phyloP scores from a whole-genome alignment of 768 basidiomycete species.

The Leucocoprinus leucothites region DNA sequence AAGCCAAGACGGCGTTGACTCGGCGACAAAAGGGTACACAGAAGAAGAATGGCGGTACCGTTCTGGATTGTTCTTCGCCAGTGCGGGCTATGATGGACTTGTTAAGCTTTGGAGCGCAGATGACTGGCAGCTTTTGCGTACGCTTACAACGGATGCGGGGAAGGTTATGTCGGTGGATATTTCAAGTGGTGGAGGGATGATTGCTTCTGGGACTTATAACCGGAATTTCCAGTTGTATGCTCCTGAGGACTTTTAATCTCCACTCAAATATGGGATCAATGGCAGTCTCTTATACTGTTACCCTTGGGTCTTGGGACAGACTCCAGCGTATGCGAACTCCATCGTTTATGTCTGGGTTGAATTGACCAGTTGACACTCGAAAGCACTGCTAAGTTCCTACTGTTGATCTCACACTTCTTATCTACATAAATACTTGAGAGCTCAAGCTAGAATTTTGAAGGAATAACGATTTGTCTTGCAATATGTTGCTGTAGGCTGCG shows the following conservation, averaged over 20 bases:
- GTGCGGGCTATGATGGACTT: slow-evolving; percentile 90
- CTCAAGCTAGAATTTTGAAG: too few species aligned
- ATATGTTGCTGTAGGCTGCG: too few species aligned
- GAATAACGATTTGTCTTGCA: too few species aligned
- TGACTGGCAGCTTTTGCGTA: slow-evolving; percentile 92
- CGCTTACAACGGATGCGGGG: slow-evolving; percentile 90
- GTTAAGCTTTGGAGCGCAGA: slow-evolving; percentile 98
- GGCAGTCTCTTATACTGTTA: too few species aligned
- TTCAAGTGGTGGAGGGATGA: slow-evolving; percentile 73
- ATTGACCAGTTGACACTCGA: too few species aligned
- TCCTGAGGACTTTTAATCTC: slow-evolving; percentile 54
- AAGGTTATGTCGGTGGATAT: slow-evolving; percentile 99
- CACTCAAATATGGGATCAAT: slow-evolving; percentile 16
- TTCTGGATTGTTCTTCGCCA: slow-evolving; percentile 89
- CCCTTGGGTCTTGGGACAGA: too few species aligned
- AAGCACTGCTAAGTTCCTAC: too few species aligned
- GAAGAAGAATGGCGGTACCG: slow-evolving; percentile 77
- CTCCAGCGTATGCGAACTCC: too few species aligned
- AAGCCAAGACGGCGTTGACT: slow-evolving; percentile 19
- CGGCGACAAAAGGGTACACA: slow-evolving; percentile 23
- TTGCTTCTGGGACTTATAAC: slow-evolving; percentile 91
- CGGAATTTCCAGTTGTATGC: slow-evolving; percentile 93
- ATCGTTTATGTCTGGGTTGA: too few species aligned
- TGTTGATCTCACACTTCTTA: too few species aligned
- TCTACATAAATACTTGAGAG: too few species aligned